These are phyloP conservation scores for Trichoderma aggressivum DNA, from an alignment of 2,329 filamentous ascomycete genomes.

Conservation along the genomic window DNA sequence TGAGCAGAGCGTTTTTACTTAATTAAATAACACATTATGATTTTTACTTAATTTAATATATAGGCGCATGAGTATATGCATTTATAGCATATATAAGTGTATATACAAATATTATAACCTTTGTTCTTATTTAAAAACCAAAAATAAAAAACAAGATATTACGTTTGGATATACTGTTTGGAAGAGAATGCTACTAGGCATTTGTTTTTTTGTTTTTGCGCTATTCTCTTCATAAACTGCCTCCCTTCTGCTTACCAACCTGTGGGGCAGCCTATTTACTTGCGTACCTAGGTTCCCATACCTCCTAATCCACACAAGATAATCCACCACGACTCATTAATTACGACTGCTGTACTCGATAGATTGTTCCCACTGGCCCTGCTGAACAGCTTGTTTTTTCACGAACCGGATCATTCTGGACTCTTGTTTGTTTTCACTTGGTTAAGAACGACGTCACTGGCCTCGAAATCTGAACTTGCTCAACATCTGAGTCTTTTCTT, in stretches of 20 bases:
- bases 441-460: neutral
- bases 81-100: too few species aligned
- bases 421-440: neutral
- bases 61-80: too few species aligned
- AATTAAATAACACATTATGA: too few species aligned
- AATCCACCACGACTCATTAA: slow-evolving; percentile 2
- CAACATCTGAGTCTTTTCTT: neutral
- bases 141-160: neutral
- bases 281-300: slow-evolving; percentile 5
- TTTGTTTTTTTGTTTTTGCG: neutral
- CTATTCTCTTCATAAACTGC: neutral
- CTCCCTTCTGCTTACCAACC: neutral
- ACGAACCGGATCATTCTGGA: neutral
- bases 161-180: too few species aligned
- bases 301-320: slow-evolving; percentile 11
- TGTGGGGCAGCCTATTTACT: neutral
- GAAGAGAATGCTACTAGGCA: neutral
- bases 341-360: neutral
- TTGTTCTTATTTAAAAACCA: neutral
- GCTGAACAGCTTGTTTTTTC: neutral
- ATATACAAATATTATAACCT: too few species aligned
- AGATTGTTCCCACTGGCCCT: neutral
- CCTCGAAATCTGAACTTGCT: neutral
- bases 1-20: too few species aligned
- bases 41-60: too few species aligned